phyloP scores from a whole-genome alignment of 108 stramenopile species.

The Skeletonema costatum region DNA sequence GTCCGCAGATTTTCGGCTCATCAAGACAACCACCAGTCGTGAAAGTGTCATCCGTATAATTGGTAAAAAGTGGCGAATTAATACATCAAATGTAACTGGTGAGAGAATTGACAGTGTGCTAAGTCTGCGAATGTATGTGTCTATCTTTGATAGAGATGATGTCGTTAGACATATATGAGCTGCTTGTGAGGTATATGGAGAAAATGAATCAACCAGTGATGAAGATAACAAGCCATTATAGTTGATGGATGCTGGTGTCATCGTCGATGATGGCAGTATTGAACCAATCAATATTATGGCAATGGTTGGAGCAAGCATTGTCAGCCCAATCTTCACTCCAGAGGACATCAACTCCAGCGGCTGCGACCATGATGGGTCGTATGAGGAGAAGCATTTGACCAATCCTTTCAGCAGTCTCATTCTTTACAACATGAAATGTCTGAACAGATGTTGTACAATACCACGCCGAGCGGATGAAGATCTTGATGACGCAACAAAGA shows the following conservation, averaged over 20 bases:
- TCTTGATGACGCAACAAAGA: too few relatives aligned
- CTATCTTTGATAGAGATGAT: slow-evolving; percentile 4
- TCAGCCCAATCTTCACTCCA: slow-evolving; percentile 15
- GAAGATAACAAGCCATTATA: slow-evolving; percentile 3
- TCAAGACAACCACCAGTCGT: slow-evolving; percentile 8
- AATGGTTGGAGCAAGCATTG: slow-evolving; percentile 18
- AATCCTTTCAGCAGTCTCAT: slow-evolving; percentile 3
- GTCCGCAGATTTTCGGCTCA: slow-evolving; percentile 19
- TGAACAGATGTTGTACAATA: too few relatives aligned
- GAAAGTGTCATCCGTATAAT: background rate
- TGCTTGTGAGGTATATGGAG: slow-evolving; percentile 22
- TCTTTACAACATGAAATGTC: background rate
- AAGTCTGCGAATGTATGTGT: slow-evolving; percentile 12
- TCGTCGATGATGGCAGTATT: slow-evolving; percentile 13
- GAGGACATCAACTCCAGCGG: background rate
- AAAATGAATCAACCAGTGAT: slow-evolving; percentile 3
- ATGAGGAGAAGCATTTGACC: slow-evolving; percentile 18
- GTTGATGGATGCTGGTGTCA: background rate
- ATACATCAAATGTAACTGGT: slow-evolving; percentile 25
- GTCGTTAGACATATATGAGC: slow-evolving; percentile 1
- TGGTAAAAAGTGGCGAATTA: slow-evolving; percentile 21
- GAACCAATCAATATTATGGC: slow-evolving; percentile 20
- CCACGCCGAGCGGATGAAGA: too few relatives aligned
- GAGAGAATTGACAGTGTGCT: slow-evolving; percentile 11
- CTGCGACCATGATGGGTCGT: slow-evolving; percentile 23